Evolutionary conservation across 805 yeast species (phyloP), one percentile per base, ranked within the genome.

Genomic region (Saturnispora besseyi): DNA sequence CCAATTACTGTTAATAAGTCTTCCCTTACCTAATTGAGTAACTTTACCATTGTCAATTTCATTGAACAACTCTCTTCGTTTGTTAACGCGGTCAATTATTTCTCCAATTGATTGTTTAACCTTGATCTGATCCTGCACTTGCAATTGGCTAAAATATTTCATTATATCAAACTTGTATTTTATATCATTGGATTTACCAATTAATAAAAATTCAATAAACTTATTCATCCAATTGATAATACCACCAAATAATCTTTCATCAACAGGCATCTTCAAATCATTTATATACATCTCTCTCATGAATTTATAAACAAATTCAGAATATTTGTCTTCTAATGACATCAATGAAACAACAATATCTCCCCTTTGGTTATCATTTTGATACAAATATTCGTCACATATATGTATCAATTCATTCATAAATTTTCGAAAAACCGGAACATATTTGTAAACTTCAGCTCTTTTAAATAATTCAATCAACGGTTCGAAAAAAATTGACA

Each of bases 201-300:
- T 70, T 50, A 86, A 75, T 46, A 90, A 67, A 53, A 87, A 78
- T 11, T 70, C 68, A 28, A 89, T 68, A 47, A 88, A 79, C 18
- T 72, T 69, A 51, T 84, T 79, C 42, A 87, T 71, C 97, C 97
- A 91, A 5, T 65, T 64, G 42, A 87, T 74, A 47, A 93, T 67
- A 4, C 81, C 80, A 46, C 81, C 79, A 66, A 91, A 91, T 5
- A 91, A 67, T 4, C 62, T 52, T 18, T 52, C 55, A n/a, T 45
- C 49, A 26, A 10, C 41, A n/a, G 41, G 41, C 28, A 50, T 43
- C 12, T 77, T 77, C 34, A 79, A 71, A 60, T 91, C 98, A 55
- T 85, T 79, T n/a, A 74, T 53, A 63, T 90, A 89, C n/a, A 89
- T 77, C 48, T 84, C 81, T 60, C 87, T 91, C 51, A 91, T 73